Conservation (phyloP, 306 rosid genomes). For the Dryas octopetala region DNA sequence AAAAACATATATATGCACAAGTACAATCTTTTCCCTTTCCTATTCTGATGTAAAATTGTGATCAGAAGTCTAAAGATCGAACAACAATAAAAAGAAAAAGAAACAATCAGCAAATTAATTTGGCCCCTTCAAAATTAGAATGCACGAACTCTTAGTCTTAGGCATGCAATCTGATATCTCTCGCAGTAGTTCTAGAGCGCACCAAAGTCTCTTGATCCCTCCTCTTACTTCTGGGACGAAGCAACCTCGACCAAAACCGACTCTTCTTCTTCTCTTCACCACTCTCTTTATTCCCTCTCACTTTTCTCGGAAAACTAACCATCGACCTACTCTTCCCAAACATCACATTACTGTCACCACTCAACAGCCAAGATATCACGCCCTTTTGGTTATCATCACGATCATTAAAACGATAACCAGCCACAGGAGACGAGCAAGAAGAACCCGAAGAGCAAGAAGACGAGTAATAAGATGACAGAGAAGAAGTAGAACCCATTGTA, state of each 20-base stretch:
- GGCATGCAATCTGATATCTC: conserved; percentile 21
- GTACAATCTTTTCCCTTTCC: no score
- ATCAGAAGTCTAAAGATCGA: no score
- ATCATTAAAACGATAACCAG: conserved; percentile 6
- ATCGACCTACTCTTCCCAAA: conserved; percentile 54
- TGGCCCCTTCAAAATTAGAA: background rate
- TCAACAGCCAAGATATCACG: conserved; percentile 27
- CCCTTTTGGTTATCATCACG: background rate
- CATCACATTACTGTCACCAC: conserved; percentile 27
- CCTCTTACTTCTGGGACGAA: conserved; percentile 47
- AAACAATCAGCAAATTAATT: background rate
- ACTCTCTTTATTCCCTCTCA: background rate
- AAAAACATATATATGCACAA: no score
- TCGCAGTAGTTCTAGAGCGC: conserved; percentile 44
- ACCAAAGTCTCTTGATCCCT: conserved; percentile 25
- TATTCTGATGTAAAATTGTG: no score
- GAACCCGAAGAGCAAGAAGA: conserved; percentile 40
- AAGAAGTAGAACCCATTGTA: conserved; percentile 27
- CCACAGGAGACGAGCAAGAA: conserved; percentile 54
- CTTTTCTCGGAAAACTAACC: conserved; percentile 37
- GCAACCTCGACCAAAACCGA: conserved; percentile 69
- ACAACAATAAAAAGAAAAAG: no score
- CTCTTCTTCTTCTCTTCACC: conserved; percentile 23
- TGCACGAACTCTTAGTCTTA: background rate
- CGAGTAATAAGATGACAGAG: conserved; percentile 51